A percentile compares a stretch with the other conserved stretches of the same genome.
Conservation (phyloP, 257 asterid genomes). For the Henckelia pumila region DNA sequence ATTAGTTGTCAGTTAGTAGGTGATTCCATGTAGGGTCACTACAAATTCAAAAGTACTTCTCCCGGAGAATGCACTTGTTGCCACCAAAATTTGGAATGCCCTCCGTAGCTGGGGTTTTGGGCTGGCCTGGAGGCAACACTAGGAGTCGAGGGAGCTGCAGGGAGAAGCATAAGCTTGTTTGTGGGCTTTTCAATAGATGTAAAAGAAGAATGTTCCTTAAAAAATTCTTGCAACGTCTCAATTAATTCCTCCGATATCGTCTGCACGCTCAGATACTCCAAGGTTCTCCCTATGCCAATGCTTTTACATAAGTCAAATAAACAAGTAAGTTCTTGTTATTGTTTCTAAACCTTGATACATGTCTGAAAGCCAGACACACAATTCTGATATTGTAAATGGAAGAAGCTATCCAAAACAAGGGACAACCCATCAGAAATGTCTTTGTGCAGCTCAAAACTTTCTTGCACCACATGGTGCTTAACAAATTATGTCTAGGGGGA, state of each 20-base stretch:
- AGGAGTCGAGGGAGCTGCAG: constrained; percentile 24
- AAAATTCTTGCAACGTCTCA: constrained; percentile 64
- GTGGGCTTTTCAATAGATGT: constrained; percentile 35
- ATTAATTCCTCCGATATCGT: constrained; percentile 58
- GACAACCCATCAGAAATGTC: constrained; percentile 76
- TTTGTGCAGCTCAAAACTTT: constrained; percentile 67
- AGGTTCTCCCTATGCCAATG: constrained; percentile 62
- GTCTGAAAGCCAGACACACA: constrained; percentile 66
- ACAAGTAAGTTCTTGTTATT: constrained; percentile 54
- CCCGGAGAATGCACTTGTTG: constrained; percentile 40
- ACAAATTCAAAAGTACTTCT: constrained; percentile 32
- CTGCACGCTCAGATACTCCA: constrained; percentile 68
- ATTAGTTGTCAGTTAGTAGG: too few relatives aligned
- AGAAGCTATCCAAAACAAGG: constrained; percentile 62
- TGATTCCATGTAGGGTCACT: too few relatives aligned
- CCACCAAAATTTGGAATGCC: constrained; percentile 46
- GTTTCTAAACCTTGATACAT: constrained; percentile 65
- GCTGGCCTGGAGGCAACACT: constrained; percentile 16
- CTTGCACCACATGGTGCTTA: constrained; percentile 74
- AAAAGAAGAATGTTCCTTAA: constrained; percentile 78
- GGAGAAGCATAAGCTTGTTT: constrained; percentile 24
- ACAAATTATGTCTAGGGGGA: too few relatives aligned
- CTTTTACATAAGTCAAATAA: constrained; percentile 56
- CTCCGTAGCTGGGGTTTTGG: constrained; percentile 36
- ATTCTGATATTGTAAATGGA: constrained; percentile 59